Evolutionary conservation across 768 basidiomycete species (phyloP).

Genomic region (Artomyces pyxidatus): DNA sequence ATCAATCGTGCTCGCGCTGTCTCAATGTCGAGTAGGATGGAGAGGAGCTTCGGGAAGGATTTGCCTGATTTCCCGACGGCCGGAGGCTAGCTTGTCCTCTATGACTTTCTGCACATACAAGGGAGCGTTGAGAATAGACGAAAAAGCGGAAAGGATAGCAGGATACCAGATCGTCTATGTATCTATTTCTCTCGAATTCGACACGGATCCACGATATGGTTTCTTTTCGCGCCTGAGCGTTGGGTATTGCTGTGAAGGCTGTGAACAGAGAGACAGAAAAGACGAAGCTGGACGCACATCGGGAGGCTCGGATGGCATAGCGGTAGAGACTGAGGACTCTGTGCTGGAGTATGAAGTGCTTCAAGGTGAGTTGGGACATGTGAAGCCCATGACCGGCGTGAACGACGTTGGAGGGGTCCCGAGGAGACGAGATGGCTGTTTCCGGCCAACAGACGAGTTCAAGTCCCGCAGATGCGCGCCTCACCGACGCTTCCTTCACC

Average conservation of each 20-base stretch:
- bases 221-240: conserved; percentile 52
- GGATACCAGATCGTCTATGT: conserved; percentile 51
- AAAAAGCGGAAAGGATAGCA: conserved; percentile 1
- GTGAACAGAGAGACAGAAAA: background rate
- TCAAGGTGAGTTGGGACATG: conserved; percentile 38
- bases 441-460: conserved; percentile 11
- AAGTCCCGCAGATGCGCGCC: conserved; percentile 10
- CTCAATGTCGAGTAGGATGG: too few species aligned
- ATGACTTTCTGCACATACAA: conserved; percentile 37
- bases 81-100: conserved; percentile 49
- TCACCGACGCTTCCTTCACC: background rate
- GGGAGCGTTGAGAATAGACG: background rate
- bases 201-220: conserved; percentile 65
- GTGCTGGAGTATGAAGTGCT: conserved; percentile 67
- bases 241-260: conserved; percentile 45
- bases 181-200: conserved; percentile 59
- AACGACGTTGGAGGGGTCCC: background rate
- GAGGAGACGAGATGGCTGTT: background rate
- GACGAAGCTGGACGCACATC: conserved; percentile 43
- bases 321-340: conserved; percentile 58
- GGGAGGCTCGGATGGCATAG: conserved; percentile 57
- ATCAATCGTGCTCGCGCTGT: too few species aligned
- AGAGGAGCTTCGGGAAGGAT: conserved; percentile 35
- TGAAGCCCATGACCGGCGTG: background rate
- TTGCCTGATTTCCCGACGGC: conserved; percentile 52